Evolutionary conservation across 306 rosid genomes (phyloP), one percentile per base, ranked within the genome.

Genomic region (Lathyrus tuberosus): DNA sequence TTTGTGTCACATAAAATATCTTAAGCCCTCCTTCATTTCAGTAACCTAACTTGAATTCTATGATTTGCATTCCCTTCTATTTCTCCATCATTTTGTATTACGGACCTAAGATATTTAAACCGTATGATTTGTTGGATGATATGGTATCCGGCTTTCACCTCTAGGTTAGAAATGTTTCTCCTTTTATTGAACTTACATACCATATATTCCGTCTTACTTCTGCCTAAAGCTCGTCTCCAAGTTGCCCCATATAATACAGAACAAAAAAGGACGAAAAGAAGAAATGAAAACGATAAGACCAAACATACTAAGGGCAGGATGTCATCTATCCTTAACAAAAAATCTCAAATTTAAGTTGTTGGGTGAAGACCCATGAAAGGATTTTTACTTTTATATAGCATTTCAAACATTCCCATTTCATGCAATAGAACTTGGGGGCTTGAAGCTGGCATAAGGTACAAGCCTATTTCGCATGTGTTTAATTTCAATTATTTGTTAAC

Each of bases 261-360:
- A 41, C 46, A 41, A 42, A 42, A 42, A 42, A 42, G 47, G 15
- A 42, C 35, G 22, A 20, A 31, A 42, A 42, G 3, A 42, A 24
- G 26, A 24, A 43, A 38, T 28, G 12, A 42, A 16, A 28, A 56
- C 3, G 43, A 70, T 38, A 28, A 63, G 70, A 42, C 30, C 11
- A n/a, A 22, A 35, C 33, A 47, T 77, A 53, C 26, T 12, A 54
- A 22, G 65, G 65, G 57, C 1, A n/a, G 56, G 38, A 47, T 67
- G 60, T 28, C 51, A n/a, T 65, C 13, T n/a, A 24, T 33, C 72
- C 40, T 67, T 33, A 51, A 17, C 70, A 47, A 31, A 67, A 16
- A 20, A 22, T 7, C 26, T 24, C 26, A 24, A 24, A 24, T n/a
- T 20, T 42, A 11, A 47, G 18, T 9, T 48, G 8, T 48, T 31